Conservation (phyloP, 2,329 filamentous ascomycete genomes). For the Delphinella strobiligena region DNA sequence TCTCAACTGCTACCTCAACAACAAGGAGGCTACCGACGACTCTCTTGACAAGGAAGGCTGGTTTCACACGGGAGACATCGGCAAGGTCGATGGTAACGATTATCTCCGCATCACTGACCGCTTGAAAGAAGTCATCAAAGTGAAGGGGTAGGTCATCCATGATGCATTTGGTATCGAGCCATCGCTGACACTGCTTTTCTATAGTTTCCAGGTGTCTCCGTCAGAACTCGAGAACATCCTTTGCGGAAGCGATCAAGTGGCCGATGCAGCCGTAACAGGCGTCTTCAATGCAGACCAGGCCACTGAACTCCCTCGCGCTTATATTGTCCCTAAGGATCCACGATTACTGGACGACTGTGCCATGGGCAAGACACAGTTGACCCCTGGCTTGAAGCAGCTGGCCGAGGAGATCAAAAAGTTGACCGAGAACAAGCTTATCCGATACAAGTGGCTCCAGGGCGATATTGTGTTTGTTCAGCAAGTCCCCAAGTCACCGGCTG, state of each 20-base stretch:
- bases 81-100: slow-evolving; percentile 16
- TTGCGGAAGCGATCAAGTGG: slow-evolving; percentile 14
- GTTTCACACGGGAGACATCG: slow-evolving; percentile 28
- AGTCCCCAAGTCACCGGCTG: slow-evolving; percentile 20
- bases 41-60: slow-evolving; percentile 13
- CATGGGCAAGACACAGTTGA: slow-evolving; percentile 30
- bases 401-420: slow-evolving; percentile 31
- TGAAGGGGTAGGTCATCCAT: slow-evolving; percentile 13
- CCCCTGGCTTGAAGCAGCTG: slow-evolving; percentile 17
- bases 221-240: slow-evolving; percentile 21
- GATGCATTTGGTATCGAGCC: not conserved
- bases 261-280: slow-evolving; percentile 18
- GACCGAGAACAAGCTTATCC: slow-evolving; percentile 32
- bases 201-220: slow-evolving; percentile 29
- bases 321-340: slow-evolving; percentile 10
- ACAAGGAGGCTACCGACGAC: slow-evolving; percentile 17
- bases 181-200: not conserved
- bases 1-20: slow-evolving; percentile 28
- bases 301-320: slow-evolving; percentile 14
- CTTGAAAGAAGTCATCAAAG: slow-evolving; percentile 24
- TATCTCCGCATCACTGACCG: slow-evolving; percentile 22
- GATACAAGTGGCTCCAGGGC: slow-evolving; percentile 35
- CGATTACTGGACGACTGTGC: slow-evolving; percentile 3
- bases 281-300: slow-evolving; percentile 12
- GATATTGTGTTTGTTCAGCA: slow-evolving; percentile 13